Evolutionary conservation across 257 asterid species (phyloP), one percentile per base, ranked within the genome.

Genomic region (Echium plantagineum): DNA sequence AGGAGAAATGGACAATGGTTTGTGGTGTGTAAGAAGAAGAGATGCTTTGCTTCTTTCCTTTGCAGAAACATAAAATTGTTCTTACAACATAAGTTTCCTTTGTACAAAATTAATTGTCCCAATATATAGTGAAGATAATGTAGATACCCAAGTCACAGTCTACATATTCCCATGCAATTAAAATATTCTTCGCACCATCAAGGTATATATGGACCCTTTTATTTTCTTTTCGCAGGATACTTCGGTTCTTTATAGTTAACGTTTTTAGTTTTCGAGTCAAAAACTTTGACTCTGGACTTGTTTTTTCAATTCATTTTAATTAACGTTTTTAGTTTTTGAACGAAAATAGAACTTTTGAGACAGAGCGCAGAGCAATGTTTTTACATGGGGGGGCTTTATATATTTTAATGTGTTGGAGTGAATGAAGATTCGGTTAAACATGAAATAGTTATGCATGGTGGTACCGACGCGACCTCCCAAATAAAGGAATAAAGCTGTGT

Each of bases 21-120:
- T 68, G 58, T 69, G 70, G 59, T 76, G 77, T 74, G 69, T 66
- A 24, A 67, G 71, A 68, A 51, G 72, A 75, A 35, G 47, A 24
- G 83, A 87, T 85, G 81, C 95, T 24, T 24, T 24, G 26, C 95
- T 85, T 90, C 78, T 72, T 72, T 68, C 52, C 76, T 67, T 74
- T 72, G 63, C 69, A 60, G 66, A 62, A 31, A 66, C 2, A 13
- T 0, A 7, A 10, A 35, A 35, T 28, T 28, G 6, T 35, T 35
- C 15, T 7, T 75, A 68, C 51, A 69, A 56, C 32, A 28, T 28
- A 28, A 28, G 32, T 28, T 28, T 28, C 32, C 5, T 28, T 28
- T 28, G 32, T 28, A 28, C 32, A 28, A 28, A 28, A 28, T 2
- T 28, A 2, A 28, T 28, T 28, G 32, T 28, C 32, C 32, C 32